A percentile compares a stretch with the other conserved stretches of the same genome.
Evolutionary conservation across 1,139 yeast species (phyloP).

Genomic region (Sporopachydermia cereana): DNA sequence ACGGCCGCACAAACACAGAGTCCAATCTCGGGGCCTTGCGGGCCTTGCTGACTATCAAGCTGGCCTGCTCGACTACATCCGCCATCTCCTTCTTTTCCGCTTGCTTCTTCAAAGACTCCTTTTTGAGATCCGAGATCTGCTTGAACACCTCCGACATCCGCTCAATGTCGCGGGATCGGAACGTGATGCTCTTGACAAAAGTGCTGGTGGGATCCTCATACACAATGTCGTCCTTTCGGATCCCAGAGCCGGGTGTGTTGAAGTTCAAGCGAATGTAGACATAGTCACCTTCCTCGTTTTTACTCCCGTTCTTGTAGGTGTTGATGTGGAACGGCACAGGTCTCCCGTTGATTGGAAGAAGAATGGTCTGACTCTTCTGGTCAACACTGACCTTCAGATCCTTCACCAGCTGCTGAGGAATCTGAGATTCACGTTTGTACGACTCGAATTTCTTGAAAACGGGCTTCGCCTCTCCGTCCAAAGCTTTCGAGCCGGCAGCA

Average conservation of each 20-base stretch:
- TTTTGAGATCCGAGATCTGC: constrained; percentile 85
- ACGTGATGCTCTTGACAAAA: constrained; percentile 76
- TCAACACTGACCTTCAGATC: constrained; percentile 86
- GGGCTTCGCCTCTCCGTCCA: constrained; percentile 59
- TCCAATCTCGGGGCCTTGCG: constrained; percentile 80
- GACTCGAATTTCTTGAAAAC: constrained; percentile 89
- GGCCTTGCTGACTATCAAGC: constrained; percentile 66
- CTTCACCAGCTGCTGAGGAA: constrained; percentile 63
- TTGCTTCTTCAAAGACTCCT: constrained; percentile 83
- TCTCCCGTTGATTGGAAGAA: constrained; percentile 86
- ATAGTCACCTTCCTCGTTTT: constrained; percentile 92
- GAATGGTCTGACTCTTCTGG: constrained; percentile 74
- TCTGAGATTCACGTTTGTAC: constrained; percentile 83
- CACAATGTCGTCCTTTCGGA: constrained; percentile 67
- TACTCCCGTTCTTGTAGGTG: constrained; percentile 87
- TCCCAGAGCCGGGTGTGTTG: constrained; percentile 79
- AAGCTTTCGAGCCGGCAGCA: constrained; percentile 31
- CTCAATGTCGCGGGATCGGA: constrained; percentile 84
- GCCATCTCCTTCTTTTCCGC: constrained; percentile 86
- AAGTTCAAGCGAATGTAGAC: constrained; percentile 85
- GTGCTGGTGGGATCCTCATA: constrained; percentile 86
- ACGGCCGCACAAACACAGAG: constrained; percentile 84
- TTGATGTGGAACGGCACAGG: constrained; percentile 98
- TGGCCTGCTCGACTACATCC: constrained; percentile 91
- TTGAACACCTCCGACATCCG: constrained; percentile 86